Percentiles rank a stretch among this genome's conserved stretches.
Evolutionary conservation across 2,329 filamentous ascomycete genomes (phyloP).

Genomic region (Colletotrichum aenigma): DNA sequence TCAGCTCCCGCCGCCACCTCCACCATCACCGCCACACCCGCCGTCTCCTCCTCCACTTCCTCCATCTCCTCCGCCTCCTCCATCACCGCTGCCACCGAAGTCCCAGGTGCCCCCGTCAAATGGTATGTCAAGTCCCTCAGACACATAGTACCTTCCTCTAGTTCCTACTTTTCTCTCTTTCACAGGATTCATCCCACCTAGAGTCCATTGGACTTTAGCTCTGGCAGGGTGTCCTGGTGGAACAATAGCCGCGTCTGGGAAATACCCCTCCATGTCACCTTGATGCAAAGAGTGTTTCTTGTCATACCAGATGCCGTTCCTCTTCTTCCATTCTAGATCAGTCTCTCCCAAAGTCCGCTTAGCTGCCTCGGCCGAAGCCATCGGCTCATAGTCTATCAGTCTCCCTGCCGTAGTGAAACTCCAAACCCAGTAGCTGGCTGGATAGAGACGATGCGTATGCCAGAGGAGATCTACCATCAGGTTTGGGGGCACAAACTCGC

Average conservation of each 20-base stretch:
- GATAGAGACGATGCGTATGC: conserved; percentile 19
- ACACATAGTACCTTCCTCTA: neutral
- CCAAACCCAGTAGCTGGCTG: conserved; percentile 16
- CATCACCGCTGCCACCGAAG: neutral
- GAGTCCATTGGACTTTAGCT: neutral
- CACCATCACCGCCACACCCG: neutral
- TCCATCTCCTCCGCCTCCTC: conserved; percentile 3
- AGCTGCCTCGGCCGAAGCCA: neutral
- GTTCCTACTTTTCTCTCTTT: neutral
- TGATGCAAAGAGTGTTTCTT: neutral
- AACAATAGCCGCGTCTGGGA: conserved; percentile 1
- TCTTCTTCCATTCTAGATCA: conserved; percentile 1
- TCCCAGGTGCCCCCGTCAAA: neutral
- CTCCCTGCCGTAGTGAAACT: neutral
- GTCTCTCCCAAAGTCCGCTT: neutral
- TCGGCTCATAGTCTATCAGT: conserved; percentile 2
- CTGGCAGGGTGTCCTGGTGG: neutral
- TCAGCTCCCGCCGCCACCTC: neutral
- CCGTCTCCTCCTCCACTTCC: neutral
- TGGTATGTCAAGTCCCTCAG: neutral
- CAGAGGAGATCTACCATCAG: conserved; percentile 13
- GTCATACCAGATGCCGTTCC: neutral
- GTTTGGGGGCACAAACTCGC: neutral
- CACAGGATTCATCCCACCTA: neutral
- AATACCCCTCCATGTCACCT: neutral